Percentiles rank a stretch among this genome's conserved stretches.
Evolutionary conservation across 257 asterid species (phyloP).

Genomic region (Nicotiana attenuata): DNA sequence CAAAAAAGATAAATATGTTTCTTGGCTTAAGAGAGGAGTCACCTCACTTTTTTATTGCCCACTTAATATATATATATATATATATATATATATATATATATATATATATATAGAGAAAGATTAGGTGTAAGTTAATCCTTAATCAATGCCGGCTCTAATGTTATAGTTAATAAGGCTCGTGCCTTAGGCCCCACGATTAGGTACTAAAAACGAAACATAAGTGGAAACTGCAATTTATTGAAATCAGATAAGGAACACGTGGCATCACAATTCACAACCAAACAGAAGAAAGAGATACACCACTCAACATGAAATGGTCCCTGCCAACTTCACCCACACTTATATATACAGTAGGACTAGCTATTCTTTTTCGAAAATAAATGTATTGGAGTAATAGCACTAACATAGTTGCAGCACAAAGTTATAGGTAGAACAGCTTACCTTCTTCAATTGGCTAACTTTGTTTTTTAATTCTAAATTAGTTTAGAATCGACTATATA

Average conservation of each 20-base stretch:
- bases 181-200: no score
- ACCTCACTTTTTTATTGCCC: no score
- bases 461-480: background rate
- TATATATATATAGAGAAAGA: no score
- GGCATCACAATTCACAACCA: background rate
- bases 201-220: background rate
- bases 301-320: background rate
- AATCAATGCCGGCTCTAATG: no score
- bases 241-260: background rate
- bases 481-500: background rate
- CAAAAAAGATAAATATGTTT: no score
- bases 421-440: background rate
- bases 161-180: no score
- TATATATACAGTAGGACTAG: no score
- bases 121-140: no score
- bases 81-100: no score
- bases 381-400: background rate
- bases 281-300: background rate
- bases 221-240: background rate
- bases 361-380: background rate
- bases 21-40: no score
- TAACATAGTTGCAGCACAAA: background rate
- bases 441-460: background rate
- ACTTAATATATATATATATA: no score
- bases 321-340: background rate